These are phyloP conservation scores for Babesia microti DNA, from an alignment of 169 alveolate genomes.

Conservation along the genomic window DNA sequence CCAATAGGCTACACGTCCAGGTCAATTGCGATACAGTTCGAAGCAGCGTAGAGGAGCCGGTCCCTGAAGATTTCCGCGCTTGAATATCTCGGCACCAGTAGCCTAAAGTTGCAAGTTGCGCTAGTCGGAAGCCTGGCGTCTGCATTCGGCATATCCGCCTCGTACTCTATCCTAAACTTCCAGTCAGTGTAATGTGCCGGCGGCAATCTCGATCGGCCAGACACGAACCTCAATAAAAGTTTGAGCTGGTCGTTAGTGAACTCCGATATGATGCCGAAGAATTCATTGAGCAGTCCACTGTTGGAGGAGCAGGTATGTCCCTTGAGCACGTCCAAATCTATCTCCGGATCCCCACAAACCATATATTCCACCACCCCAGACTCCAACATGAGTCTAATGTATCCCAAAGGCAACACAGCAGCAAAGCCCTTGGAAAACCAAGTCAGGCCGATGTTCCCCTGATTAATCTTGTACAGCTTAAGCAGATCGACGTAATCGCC, in stretches of 20 bases:
- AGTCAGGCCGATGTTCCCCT: conserved; percentile 60
- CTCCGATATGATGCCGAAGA: conserved; percentile 68
- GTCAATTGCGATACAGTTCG: conserved; percentile 80
- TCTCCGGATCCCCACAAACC: conserved; percentile 79
- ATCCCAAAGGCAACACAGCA: conserved; percentile 77
- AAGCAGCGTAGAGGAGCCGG: conserved; percentile 75
- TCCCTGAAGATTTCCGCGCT: conserved; percentile 62
- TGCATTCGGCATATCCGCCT: conserved; percentile 14
- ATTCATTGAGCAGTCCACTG: conserved; percentile 59
- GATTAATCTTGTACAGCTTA: conserved; percentile 66
- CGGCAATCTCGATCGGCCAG: conserved; percentile 81
- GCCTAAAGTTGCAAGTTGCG: conserved; percentile 80
- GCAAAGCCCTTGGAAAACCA: conserved; percentile 70
- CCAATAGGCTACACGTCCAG: conserved; percentile 67
- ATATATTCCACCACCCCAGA: conserved; percentile 64
- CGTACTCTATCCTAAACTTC: conserved; percentile 74
- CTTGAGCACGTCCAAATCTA: conserved; percentile 66
- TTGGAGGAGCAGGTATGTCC: conserved; percentile 74
- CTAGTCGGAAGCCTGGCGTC: conserved; percentile 80
- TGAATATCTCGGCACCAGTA: conserved; percentile 73
- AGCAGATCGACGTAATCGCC: conserved; percentile 65
- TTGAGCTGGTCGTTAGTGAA: conserved; percentile 74
- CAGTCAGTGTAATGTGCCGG: conserved; percentile 69
- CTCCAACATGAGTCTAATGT: conserved; percentile 72
- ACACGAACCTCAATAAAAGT: conserved; percentile 75